Percentiles rank a stretch among this genome's conserved stretches.
These are phyloP conservation scores for Nitzschia palea DNA, from an alignment of 108 stramenopile species.

Conservation along the genomic window DNA sequence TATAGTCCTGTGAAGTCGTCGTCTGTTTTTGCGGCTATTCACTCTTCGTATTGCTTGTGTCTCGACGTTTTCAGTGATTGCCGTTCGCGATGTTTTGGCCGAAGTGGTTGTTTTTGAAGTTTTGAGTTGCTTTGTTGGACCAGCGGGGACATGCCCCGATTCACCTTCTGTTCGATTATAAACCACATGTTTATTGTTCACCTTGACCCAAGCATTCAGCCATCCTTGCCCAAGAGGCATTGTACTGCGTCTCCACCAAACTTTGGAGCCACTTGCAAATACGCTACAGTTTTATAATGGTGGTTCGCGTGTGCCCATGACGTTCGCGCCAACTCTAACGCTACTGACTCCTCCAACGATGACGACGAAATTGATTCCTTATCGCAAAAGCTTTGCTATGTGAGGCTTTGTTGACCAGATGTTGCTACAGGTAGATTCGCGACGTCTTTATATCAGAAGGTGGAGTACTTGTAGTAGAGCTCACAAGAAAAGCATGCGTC, in stretches of 20 bases:
- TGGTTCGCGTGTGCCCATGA: too few relatives aligned
- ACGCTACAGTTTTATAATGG: conserved; percentile 1
- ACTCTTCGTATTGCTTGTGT: not conserved
- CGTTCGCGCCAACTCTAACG: too few relatives aligned
- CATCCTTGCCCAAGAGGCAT: conserved; percentile 32
- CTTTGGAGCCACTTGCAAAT: too few relatives aligned
- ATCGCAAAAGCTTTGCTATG: too few relatives aligned
- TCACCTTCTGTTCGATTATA: not conserved
- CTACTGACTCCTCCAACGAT: too few relatives aligned
- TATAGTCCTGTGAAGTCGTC: not conserved
- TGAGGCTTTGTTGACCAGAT: too few relatives aligned
- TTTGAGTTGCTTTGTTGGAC: not conserved
- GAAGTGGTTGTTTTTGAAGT: not conserved
- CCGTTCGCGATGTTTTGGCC: not conserved
- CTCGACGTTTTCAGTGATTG: not conserved
- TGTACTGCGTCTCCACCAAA: too few relatives aligned
- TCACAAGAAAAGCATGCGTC: too few relatives aligned
- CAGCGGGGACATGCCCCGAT: not conserved
- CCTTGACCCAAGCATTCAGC: conserved; percentile 41
- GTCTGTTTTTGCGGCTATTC: conserved; percentile 10
- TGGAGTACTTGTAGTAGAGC: too few relatives aligned
- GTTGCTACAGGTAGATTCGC: too few relatives aligned
- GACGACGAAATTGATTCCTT: too few relatives aligned
- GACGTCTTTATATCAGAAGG: too few relatives aligned
- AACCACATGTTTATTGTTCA: conserved; percentile 37